A percentile compares a stretch with the other conserved stretches of the same genome.
phyloP scores from a whole-genome alignment of 305 asterid genomes.

The Striga hermonthica region DNA sequence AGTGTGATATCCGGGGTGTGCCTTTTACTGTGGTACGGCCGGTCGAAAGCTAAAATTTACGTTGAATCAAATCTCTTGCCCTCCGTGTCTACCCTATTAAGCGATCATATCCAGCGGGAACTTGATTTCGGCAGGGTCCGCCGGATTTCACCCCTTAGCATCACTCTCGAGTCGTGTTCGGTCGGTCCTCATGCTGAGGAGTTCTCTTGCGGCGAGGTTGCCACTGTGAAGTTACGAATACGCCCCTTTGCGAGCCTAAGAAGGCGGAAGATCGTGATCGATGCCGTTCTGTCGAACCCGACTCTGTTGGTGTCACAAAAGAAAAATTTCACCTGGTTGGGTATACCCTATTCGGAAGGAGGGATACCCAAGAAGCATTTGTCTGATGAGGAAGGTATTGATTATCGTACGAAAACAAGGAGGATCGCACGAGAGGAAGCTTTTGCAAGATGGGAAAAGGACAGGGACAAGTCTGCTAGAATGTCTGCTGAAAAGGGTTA shows the following conservation, averaged over 20 bases:
- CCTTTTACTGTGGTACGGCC: slow-evolving; percentile 81
- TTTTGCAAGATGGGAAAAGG: slow-evolving; percentile 59
- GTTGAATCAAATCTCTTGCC: slow-evolving; percentile 82
- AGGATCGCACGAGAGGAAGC: slow-evolving; percentile 78
- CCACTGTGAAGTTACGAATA: slow-evolving; percentile 74
- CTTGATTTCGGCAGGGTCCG: slow-evolving; percentile 87
- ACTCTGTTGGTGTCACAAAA: slow-evolving; percentile 78
- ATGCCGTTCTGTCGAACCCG: slow-evolving; percentile 79
- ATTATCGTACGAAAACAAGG: slow-evolving; percentile 79
- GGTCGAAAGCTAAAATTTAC: slow-evolving; percentile 69
- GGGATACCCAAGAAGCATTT: slow-evolving; percentile 61
- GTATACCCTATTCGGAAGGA: slow-evolving; percentile 81
- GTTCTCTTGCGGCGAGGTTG: slow-evolving; percentile 88
- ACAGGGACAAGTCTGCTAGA: slow-evolving; percentile 79
- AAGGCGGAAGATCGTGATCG: slow-evolving; percentile 85
- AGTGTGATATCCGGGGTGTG: slow-evolving; percentile 86
- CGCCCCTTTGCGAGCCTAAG: slow-evolving; percentile 92
- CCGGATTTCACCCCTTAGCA: slow-evolving; percentile 86
- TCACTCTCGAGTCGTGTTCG: slow-evolving; percentile 90
- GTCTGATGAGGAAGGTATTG: slow-evolving; percentile 91
- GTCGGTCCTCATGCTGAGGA: slow-evolving; percentile 87
- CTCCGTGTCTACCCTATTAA: slow-evolving; percentile 64
- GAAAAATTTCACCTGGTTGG: slow-evolving; percentile 85
- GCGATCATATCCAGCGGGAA: slow-evolving; percentile 75
- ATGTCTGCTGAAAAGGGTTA: slow-evolving; percentile 80